phyloP scores from a whole-genome alignment of 2,329 filamentous ascomycete genomes.

The Claviceps sp. region DNA sequence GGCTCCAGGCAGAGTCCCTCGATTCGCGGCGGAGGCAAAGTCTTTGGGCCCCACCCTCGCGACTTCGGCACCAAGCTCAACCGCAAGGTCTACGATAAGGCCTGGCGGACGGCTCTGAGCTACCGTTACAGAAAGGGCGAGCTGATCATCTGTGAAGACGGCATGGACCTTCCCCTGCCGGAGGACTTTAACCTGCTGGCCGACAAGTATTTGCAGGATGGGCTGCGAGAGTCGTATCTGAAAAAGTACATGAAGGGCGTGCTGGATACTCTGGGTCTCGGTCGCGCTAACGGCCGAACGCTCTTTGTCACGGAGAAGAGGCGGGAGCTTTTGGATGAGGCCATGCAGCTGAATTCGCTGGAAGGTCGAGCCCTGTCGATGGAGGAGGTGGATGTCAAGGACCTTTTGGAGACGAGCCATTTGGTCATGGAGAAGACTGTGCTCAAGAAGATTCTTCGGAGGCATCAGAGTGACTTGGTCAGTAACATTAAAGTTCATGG shows the following conservation, averaged over 20 bases:
- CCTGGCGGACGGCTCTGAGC: conserved; percentile 86
- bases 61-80: conserved; percentile 79
- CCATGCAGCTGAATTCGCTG: conserved; percentile 48
- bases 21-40: conserved; percentile 71
- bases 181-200: conserved; percentile 33
- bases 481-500: conserved; percentile 33
- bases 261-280: conserved; percentile 58
- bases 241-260: conserved; percentile 53
- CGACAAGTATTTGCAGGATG: conserved; percentile 29
- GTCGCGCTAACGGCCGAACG: conserved; percentile 52
- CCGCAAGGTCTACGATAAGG: conserved; percentile 85
- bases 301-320: conserved; percentile 56
- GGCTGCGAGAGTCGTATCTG: conserved; percentile 41
- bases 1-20: conserved; percentile 75
- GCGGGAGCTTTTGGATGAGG: conserved; percentile 50
- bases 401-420: conserved; percentile 72
- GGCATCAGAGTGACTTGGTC: conserved; percentile 56
- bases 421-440: conserved; percentile 78
- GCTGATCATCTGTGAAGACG: conserved; percentile 71
- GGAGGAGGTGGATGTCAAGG: conserved; percentile 88
- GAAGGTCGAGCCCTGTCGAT: conserved; percentile 58
- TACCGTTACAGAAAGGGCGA: conserved; percentile 83
- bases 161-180: conserved; percentile 52
- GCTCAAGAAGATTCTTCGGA: conserved; percentile 58
- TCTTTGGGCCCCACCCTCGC: conserved; percentile 79